Conservation (phyloP, 106 monocot genomes). For the Allium fistulosum region DNA sequence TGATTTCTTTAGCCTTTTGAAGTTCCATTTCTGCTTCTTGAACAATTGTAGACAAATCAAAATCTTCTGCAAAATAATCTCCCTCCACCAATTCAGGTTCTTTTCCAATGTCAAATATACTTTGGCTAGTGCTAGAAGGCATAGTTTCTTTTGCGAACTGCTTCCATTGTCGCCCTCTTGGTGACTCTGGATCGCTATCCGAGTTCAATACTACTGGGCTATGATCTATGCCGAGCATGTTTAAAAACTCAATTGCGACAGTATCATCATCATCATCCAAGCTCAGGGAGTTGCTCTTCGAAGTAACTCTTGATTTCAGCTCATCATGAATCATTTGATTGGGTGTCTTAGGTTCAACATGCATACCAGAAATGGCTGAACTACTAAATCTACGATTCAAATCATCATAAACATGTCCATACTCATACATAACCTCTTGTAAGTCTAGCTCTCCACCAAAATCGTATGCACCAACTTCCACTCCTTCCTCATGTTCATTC, state of each 20-base stretch:
- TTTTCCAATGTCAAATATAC: constrained; percentile 17
- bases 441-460: background rate
- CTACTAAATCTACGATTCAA: constrained; percentile 19
- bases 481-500: background rate
- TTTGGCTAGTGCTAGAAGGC: constrained; percentile 21
- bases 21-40: constrained; percentile 56
- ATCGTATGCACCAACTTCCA: background rate
- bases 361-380: constrained; percentile 20
- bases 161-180: constrained; percentile 60
- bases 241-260: constrained; percentile 84
- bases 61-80: constrained; percentile 27
- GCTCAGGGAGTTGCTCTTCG: constrained; percentile 38
- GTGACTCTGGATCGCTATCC: constrained; percentile 77
- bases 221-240: constrained; percentile 77
- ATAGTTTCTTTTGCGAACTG: constrained; percentile 64
- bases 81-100: constrained; percentile 16
- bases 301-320: constrained; percentile 16
- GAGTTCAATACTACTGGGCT: constrained; percentile 52
- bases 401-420: constrained; percentile 10
- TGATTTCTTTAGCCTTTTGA: constrained; percentile 34
- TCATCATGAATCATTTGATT: constrained; percentile 15
- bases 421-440: background rate
- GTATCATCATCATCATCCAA: constrained; percentile 43
- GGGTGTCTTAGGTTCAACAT: constrained; percentile 10
- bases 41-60: constrained; percentile 56